Evolutionary conservation across 108 stramenopile species (phyloP), one percentile per base, ranked within the genome.

Genomic region (Nitzschia palea): DNA sequence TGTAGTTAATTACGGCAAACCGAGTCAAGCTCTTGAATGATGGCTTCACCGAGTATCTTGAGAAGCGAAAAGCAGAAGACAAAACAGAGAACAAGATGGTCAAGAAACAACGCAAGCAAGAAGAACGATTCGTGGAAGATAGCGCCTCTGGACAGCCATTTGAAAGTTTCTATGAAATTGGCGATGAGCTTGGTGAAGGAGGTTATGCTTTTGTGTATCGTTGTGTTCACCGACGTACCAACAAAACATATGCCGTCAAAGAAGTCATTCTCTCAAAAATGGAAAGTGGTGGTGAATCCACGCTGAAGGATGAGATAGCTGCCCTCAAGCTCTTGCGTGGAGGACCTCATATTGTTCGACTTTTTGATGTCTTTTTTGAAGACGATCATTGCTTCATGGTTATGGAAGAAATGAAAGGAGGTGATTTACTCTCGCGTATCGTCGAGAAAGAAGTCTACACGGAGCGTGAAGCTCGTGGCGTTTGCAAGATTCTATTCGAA

Each of bases 381-480:
- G 56, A 67, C 15, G 73, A 80, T 36, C 53, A 84, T 32, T 85
- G 68, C 52, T 84, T 83, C 55, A 78, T 94, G 48, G 78, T 94
- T 4, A 82, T 89, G 73, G 93, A 91, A 55, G 77, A 81, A 45
- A 78, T 87, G 65, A 80, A 77, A 55, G 93, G 93, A 35, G 90
- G 93, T 6, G 96, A 98, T 55, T 62, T 98, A 20, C 90, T 98
- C 44, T 95, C 97, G 60, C 74, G 95, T 22, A 97, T 98, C 67
- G 95, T 93, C 25, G 80, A 89, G 27, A 97, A 96, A 64, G 83
- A 79, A 29, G 83, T 76, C 10, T 97, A 97, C 63, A 95, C 87
- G 44, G 96, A 97, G 65, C 80, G 80, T 6, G 97, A 98, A 76
- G 97, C 97, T 22, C 81, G 95, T 3, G 86, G 94, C 59, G 77